A percentile compares a stretch with the other conserved stretches of the same genome.
Evolutionary conservation across 2,329 filamentous ascomycete species (phyloP).

Genomic region (Penicillium crustosum): DNA sequence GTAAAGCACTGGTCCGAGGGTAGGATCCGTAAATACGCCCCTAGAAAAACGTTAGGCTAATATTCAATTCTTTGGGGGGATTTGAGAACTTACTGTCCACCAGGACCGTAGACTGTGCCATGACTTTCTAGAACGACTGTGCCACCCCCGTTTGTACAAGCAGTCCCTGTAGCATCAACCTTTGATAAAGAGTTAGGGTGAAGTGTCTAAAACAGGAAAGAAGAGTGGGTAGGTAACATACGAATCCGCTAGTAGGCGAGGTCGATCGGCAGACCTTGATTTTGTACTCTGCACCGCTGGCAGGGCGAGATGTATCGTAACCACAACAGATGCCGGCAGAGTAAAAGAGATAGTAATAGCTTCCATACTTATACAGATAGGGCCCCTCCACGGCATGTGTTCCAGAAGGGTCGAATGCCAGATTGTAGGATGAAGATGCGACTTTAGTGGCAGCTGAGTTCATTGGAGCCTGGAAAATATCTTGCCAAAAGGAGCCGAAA

Average conservation of each 20-base stretch:
- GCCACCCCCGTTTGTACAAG: conserved; percentile 59
- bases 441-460: conserved; percentile 32
- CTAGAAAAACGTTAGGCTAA: conserved; percentile 18
- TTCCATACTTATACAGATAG: conserved; percentile 56
- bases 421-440: conserved; percentile 44
- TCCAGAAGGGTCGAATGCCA: conserved; percentile 55
- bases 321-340: conserved; percentile 61
- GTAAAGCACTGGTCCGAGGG: conserved; percentile 57
- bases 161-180: conserved; percentile 54
- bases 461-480: conserved; percentile 62
- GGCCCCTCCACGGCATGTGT: conserved; percentile 57
- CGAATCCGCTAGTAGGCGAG: conserved; percentile 55
- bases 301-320: conserved; percentile 54
- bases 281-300: conserved; percentile 62
- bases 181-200: not conserved
- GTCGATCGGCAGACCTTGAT: conserved; percentile 64
- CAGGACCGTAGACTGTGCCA: conserved; percentile 62
- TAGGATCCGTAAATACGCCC: conserved; percentile 35
- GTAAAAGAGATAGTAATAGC: conserved; percentile 66
- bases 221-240: conserved; percentile 26
- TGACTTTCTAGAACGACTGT: conserved; percentile 62
- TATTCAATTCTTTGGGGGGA: not conserved
- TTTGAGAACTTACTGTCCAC: conserved; percentile 58
- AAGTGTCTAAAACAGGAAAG: not conserved
- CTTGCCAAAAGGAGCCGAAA: conserved; percentile 69